Base-by-base conservation (phyloP, 192 early-diverging fungal genomes). In the Dimargaris verticillata region DNA sequence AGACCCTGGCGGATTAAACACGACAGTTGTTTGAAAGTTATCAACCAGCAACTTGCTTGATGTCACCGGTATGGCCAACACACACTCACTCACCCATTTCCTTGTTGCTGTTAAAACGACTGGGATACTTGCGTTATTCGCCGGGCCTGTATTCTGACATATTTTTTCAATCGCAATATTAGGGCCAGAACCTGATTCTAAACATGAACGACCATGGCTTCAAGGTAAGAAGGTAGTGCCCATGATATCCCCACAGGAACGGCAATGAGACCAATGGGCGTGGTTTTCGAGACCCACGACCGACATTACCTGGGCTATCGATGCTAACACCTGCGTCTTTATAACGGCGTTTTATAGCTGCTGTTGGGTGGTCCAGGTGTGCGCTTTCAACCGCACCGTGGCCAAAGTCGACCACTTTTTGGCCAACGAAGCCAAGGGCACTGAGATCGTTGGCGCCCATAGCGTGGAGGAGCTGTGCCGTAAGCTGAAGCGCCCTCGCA, bases 141-240 rank as follows among this genome's bases (percentile, higher is more conserved):
- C 51, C 49, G 18, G 18, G 5, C 7, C 51, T 52, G 38, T 13
- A 43, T 55, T 44, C 26, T 12, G 17, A 25, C 28, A 29, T 29
- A 22, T 29, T 15, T 44, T 45, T 38, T 33, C 26, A 5, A 20
- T 25, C 25, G 1, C 3, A 13, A 52, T 52, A 52, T 48, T 71
- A 95, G 91, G 95, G 95, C 66, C 95, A 98, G 73, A 98, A 98
- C 84, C 70, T 98, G 72, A 92, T 98, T 68, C 75, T 98, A 54
- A 98, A 98, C 83, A 91, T 98, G 86, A 87, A 93, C 72, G 95
- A 98, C 74, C 83, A 98, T 67, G 95, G 92, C 26, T 98, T 81
- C 76, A 83, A 72, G 66, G 91, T 52, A 52, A 52, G 33, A 52
- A 52, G 33, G 33, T 7, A 7, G 33, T 38, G 33, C 33, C 33